Evolutionary conservation across 2,329 filamentous ascomycete genomes (phyloP), one percentile per base, ranked within the genome.

Genomic region (Colletotrichum sp.): DNA sequence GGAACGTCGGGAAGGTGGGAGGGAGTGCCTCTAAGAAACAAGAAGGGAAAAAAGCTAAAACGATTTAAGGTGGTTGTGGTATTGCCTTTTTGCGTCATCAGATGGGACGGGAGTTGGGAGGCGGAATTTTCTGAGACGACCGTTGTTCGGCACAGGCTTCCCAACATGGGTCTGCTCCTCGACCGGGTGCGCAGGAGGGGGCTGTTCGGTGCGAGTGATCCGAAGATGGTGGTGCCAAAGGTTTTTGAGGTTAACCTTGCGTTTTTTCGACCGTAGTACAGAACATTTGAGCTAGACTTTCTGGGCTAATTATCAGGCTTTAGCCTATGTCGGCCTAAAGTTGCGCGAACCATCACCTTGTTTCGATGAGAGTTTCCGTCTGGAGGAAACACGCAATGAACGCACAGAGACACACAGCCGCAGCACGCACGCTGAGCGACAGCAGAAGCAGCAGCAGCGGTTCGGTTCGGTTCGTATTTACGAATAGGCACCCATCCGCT

Each of bases 101-200:
- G 64, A 73, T 73, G 70, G 59, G 73, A 76, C 49, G 73, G 59
- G 39, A 36, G 26, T 32, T 18, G 49, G 57, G 16, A 30, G 55
- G 24, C 26, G 18, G 69, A 28, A 15, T 44, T 39, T 64, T 60
- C 64, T 69, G 73, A 76, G 63, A 73, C 64, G 70, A 73, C 73
- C 73, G 64, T 60, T 73, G 70, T 49, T 73, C 73, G 73, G 64
- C 73, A 69, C 70, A 60, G 64, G 44, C 39, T 76, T 73, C 70
- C 70, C 70, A 34, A 18, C 18, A 67, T 68, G n/a, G 62, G 44
- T 55, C 70, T 16, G 26, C 39, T 21, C 12, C 12, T 16, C 10
- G 39, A 52, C 13, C 15, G 15, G 21, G n/a, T 39, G 62, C 39
- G 4, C 32, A 64, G 28, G 30, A 32, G 30, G 49, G 69, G 44